These are phyloP conservation scores for Chaetoscypha palmicola DNA, from an alignment of 2,329 filamentous ascomycete genomes.

Conservation along the genomic window DNA sequence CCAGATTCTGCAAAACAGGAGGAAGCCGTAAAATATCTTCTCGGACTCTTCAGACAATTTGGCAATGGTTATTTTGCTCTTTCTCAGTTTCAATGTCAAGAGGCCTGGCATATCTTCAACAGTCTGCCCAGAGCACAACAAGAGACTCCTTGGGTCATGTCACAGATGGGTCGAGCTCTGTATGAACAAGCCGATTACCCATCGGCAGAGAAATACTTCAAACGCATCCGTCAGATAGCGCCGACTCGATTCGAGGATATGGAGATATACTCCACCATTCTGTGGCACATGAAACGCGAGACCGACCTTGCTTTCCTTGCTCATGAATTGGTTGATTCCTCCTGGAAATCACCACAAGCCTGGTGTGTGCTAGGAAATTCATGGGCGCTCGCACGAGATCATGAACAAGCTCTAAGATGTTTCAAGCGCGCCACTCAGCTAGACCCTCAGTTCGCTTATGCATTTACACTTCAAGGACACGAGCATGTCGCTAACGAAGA, in stretches of 20 bases:
- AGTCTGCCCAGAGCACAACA: constrained; percentile 67
- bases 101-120: constrained; percentile 68
- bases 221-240: constrained; percentile 68
- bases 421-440: constrained; percentile 93
- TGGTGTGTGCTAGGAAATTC: constrained; percentile 96
- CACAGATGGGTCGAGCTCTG: constrained; percentile 82
- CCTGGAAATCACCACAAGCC: constrained; percentile 84
- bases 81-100: constrained; percentile 69
- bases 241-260: constrained; percentile 86
- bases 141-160: constrained; percentile 88
- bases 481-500: constrained; percentile 96
- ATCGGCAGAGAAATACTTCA: constrained; percentile 82
- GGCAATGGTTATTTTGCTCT: constrained; percentile 73
- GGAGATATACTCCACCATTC: constrained; percentile 96
- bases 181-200: constrained; percentile 84
- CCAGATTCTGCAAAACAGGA: constrained; percentile 58
- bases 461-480: constrained; percentile 91
- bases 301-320: constrained; percentile 87
- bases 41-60: constrained; percentile 77
- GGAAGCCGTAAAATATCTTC: constrained; percentile 67
- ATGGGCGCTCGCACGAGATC: constrained; percentile 84
- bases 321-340: constrained; percentile 79
- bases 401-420: constrained; percentile 88
- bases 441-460: constrained; percentile 86
- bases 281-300: constrained; percentile 96